phyloP scores from a whole-genome alignment of 2,329 filamentous ascomycete genomes.

The Fusarium caatingaense region DNA sequence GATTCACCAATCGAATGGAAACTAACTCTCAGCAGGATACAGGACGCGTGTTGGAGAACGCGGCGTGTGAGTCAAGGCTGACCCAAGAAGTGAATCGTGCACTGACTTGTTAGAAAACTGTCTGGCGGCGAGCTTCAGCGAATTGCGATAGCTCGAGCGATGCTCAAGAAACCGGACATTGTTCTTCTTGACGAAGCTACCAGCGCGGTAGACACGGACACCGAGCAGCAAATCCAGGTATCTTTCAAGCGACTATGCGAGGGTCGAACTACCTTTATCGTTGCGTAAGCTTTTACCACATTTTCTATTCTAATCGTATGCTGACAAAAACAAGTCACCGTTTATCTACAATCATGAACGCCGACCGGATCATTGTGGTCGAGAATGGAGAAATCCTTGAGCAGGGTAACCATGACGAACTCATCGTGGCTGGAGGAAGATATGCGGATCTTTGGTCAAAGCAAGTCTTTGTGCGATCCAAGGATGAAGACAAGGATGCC shows the following conservation, averaged over 20 bases:
- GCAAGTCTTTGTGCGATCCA: conserved; percentile 66
- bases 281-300: conserved; percentile 62
- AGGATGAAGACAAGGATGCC: conserved; percentile 51
- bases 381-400: conserved; percentile 72
- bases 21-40: conserved; percentile 54
- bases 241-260: conserved; percentile 69
- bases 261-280: conserved; percentile 73
- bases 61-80: conserved; percentile 54
- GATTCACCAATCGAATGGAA: neutral
- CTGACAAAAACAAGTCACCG: conserved; percentile 63
- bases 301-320: neutral
- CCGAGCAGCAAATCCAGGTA: conserved; percentile 73
- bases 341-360: conserved; percentile 77
- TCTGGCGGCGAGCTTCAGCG: conserved; percentile 76
- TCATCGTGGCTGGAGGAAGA: conserved; percentile 68
- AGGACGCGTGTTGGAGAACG: conserved; percentile 63
- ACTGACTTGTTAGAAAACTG: conserved; percentile 61
- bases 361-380: conserved; percentile 74
- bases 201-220: conserved; percentile 78
- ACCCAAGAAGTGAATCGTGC: neutral
- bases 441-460: conserved; percentile 75
- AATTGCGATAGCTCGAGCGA: conserved; percentile 75
- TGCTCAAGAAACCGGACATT: conserved; percentile 79
- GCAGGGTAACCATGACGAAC: conserved; percentile 68
- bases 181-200: conserved; percentile 84